Base-by-base conservation (phyloP, 495 filamentous ascomycete species). In the Chaetomium cochliodes region DNA sequence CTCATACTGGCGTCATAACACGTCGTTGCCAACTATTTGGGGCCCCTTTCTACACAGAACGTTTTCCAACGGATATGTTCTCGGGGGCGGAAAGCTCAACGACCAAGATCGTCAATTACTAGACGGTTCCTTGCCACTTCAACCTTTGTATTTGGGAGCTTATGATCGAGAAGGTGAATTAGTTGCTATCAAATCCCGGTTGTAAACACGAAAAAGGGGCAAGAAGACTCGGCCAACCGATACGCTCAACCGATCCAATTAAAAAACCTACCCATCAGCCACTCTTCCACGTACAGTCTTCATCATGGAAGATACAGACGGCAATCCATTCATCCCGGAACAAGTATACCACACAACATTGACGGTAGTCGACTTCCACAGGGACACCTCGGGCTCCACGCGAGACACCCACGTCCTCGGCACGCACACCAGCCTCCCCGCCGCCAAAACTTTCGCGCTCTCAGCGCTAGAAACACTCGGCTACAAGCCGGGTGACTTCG, bases 311-410 rank as follows among this genome's bases (percentile, higher is more conserved):
- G 41, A 64, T 30, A 37, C 51, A 39, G 56, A 57, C 16, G 46
- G 47, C 18, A 51, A 25, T 23, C 33, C 25, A 20, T 39, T 53
- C n/a, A 39, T 69, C 22, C 70, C 74, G 0, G 71, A 77, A 49
- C 50, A 68, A 15, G 72, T 81, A 11, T 81, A 67, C 69, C 77
- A 79, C 65, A 75, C 77, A 26, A 74, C 72, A 44, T 62, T 79
- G 18, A 78, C 74, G 3, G 71, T 80, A 7, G 72, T 72, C 59
- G 74, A 77, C 62, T 73, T 60, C 60, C 69, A 70, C 55, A 54
- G 49, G 41, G 69, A 74, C 57, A 73, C 73, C 26, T 73, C 66
- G 0, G 74, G 76, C 28, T 63, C 72, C n/a, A 77, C 64, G 22
- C 65, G 65, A 5, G 64, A 22, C 11, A 70, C 73, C 39, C 72